Evolutionary conservation across 2,329 filamentous ascomycete species (phyloP), one percentile per base, ranked within the genome.

Genomic region (Dactylellina sp.): DNA sequence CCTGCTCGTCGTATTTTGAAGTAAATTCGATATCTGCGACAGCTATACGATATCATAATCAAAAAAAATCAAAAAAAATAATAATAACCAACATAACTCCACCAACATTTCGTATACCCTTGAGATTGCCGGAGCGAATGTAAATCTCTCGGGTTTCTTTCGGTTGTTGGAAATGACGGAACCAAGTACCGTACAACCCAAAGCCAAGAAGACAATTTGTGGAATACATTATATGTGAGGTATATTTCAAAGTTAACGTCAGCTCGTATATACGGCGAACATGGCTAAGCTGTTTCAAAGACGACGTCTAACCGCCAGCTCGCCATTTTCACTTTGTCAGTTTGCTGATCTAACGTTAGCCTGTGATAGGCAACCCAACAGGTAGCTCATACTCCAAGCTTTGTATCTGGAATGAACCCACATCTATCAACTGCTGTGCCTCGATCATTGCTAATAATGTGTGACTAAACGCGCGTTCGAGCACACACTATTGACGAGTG

Each of bases 381-480:
- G 18, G 35, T 20, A 50, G 46, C n/a, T 32, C 28, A 50, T 2
- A 5, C 20, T 28, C 44, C 40, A 22, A 25, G 18, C 20, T 39
- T 50, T 50, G 18, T 25, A 61, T 22, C 20, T 62, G 40, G 32
- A 59, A 47, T 39, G 49, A 22, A 20, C 28, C n/a, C 24, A 16
- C 59, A 63, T 44, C 46, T 18, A 18, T 22, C 39, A 16, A 55
- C 14, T 16, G 44, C 53, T 52, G 53, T 60, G 53, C 53, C 53
- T 52, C 60, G 37, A 55, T 40, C 32, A 9, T 60, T 50, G 44
- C 55, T n/a, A 18, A 49, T 50, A 52, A 50, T 68, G n/a, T 52
- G 35, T 60, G 16, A 42, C 39, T 9, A 55, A 74, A 74, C 70
- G 70, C 70, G 70, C 61, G 70, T 66, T 74, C 70, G 55, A 61